phyloP scores from a whole-genome alignment of 192 early-diverging fungal genomes.

The Coemansia sp. region DNA sequence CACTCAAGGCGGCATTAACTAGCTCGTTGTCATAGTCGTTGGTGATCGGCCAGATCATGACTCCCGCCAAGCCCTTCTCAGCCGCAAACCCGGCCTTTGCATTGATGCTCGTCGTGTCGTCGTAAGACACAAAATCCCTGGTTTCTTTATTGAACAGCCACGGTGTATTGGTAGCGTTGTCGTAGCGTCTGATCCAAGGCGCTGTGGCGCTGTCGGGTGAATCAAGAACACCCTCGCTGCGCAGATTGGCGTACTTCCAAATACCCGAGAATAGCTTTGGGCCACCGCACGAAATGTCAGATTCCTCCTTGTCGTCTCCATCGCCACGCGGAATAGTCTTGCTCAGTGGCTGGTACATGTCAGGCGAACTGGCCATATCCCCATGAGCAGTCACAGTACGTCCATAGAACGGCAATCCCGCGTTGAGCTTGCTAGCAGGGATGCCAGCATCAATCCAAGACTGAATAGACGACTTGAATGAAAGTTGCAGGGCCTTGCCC shows the following conservation, averaged over 20 bases:
- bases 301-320: constrained; percentile 49
- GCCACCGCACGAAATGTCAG: constrained; percentile 39
- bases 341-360: constrained; percentile 41
- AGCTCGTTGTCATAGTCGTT: constrained; percentile 64
- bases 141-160: constrained; percentile 68
- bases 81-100: constrained; percentile 53
- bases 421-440: constrained; percentile 57
- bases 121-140: constrained; percentile 67
- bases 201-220: constrained; percentile 45
- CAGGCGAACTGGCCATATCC: constrained; percentile 19
- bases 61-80: constrained; percentile 56
- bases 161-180: constrained; percentile 60
- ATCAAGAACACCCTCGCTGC: constrained; percentile 55
- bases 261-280: constrained; percentile 58
- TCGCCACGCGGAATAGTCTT: constrained; percentile 58
- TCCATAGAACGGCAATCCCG: constrained; percentile 66
- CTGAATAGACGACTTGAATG: constrained; percentile 49
- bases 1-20: constrained; percentile 12
- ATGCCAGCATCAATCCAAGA: constrained; percentile 61
- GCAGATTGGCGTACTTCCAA: constrained; percentile 66
- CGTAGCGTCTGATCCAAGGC: constrained; percentile 64
- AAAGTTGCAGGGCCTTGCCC: constrained; percentile 36
- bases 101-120: constrained; percentile 55
- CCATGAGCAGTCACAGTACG: constrained; percentile 47
- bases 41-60: constrained; percentile 71